Conservation (phyloP, 495 filamentous ascomycete genomes). For the Penicillium manginii region DNA sequence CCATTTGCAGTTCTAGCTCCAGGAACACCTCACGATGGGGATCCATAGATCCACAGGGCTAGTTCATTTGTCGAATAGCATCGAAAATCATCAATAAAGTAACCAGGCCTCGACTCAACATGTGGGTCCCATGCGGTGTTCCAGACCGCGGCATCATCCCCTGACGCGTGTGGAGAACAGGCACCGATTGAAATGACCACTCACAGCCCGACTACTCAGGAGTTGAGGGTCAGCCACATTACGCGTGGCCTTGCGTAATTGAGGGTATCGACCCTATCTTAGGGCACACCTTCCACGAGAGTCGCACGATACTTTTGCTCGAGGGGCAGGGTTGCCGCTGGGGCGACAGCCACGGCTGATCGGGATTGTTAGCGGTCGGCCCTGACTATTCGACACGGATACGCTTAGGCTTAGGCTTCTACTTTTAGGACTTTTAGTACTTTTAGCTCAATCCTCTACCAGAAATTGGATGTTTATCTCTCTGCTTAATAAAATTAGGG, state of each 20-base stretch:
- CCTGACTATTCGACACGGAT: background rate
- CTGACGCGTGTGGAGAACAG: slow-evolving; percentile 11
- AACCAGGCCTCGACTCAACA: background rate
- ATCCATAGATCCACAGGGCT: slow-evolving; percentile 1
- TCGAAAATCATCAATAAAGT: background rate
- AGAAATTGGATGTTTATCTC: background rate
- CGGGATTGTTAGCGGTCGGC: no score
- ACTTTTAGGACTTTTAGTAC: no score
- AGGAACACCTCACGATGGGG: slow-evolving; percentile 3
- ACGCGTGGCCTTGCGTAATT: slow-evolving; percentile 8
- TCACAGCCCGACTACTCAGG: background rate
- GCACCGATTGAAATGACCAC: background rate
- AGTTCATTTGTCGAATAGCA: background rate
- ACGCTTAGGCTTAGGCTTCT: no score
- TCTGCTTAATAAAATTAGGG: no score
- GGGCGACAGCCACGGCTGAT: no score
- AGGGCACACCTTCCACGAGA: background rate
- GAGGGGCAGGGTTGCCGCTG: no score
- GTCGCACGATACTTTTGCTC: no score
- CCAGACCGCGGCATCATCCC: slow-evolving; percentile 14
- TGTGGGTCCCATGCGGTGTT: slow-evolving; percentile 8
- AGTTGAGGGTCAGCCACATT: slow-evolving; percentile 3
- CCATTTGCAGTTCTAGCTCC: background rate
- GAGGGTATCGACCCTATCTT: background rate
- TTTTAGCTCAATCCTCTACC: background rate